Evolutionary conservation across 257 asterid species (phyloP).

Genomic region (Solanum dulcamara): DNA sequence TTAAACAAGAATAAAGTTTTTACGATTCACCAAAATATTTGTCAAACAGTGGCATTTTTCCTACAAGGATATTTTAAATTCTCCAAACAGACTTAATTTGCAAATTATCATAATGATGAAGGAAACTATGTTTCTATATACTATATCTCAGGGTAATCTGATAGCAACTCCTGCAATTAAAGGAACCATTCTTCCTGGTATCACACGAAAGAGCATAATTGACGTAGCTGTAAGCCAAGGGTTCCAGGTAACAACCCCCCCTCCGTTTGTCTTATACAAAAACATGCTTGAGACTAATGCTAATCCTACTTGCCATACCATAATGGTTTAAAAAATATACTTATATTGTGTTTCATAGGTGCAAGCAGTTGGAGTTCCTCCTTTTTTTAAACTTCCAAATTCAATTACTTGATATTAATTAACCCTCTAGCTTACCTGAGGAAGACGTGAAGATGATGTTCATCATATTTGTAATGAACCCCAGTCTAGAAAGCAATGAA

Average conservation of each 20-base stretch:
- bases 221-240: conserved; percentile 38
- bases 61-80: background rate
- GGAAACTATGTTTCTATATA: background rate
- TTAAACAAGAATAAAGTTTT: background rate
- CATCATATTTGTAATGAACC: background rate
- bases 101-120: background rate
- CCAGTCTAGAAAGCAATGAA: background rate
- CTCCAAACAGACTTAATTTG: background rate
- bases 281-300: background rate
- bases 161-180: conserved; percentile 32
- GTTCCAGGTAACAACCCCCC: conserved; percentile 15
- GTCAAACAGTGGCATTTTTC: background rate
- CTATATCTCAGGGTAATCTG: conserved; percentile 21
- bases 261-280: background rate
- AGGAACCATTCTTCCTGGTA: conserved; percentile 45
- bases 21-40: background rate
- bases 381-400: background rate
- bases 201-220: conserved; percentile 42
- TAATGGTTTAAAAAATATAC: background rate
- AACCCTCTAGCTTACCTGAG: background rate
- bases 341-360: background rate
- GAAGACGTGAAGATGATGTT: background rate
- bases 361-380: background rate
- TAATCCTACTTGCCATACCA: background rate
- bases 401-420: background rate